Percentiles rank a stretch among this genome's conserved stretches.
phyloP scores from a whole-genome alignment of 371 early-diverging fungal genomes.

The Thermomucor indicae-seudaticae region DNA sequence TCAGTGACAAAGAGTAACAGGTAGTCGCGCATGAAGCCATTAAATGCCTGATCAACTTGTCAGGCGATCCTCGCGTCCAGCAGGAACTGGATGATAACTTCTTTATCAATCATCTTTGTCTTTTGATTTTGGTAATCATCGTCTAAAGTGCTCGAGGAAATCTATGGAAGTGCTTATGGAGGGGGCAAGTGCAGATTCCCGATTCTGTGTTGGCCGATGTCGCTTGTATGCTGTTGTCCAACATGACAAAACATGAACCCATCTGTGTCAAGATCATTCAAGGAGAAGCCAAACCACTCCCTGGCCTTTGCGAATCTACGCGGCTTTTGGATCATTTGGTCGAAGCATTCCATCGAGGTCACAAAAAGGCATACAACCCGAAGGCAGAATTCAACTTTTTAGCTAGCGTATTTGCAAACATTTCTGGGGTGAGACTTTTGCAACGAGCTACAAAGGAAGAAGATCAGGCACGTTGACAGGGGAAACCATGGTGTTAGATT shows the following conservation, averaged over 20 bases:
- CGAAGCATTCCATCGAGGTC: slow-evolving; percentile 82
- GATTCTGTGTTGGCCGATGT: slow-evolving; percentile 68
- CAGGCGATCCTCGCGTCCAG: slow-evolving; percentile 59
- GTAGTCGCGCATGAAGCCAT: slow-evolving; percentile 81
- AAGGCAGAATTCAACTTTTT: slow-evolving; percentile 82
- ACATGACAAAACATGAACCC: slow-evolving; percentile 74
- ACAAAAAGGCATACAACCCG: slow-evolving; percentile 73
- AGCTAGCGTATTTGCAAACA: slow-evolving; percentile 89
- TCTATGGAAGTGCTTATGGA: background rate
- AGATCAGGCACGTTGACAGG: background rate
- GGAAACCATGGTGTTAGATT: slow-evolving; percentile 26
- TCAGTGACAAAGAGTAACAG: slow-evolving; percentile 26
- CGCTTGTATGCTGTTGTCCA: slow-evolving; percentile 90
- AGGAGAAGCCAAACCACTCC: slow-evolving; percentile 33
- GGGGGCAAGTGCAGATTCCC: slow-evolving; percentile 33
- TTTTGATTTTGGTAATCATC: slow-evolving; percentile 69
- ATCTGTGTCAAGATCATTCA: slow-evolving; percentile 55
- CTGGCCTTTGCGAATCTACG: slow-evolving; percentile 39
- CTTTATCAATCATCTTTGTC: slow-evolving; percentile 64
- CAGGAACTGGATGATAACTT: slow-evolving; percentile 59
- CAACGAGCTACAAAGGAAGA: background rate
- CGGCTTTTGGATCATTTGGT: slow-evolving; percentile 77
- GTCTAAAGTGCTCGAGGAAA: slow-evolving; percentile 12
- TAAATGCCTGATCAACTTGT: slow-evolving; percentile 79
- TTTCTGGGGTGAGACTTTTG: slow-evolving; percentile 56